Evolutionary conservation across 2,329 filamentous ascomycete genomes (phyloP).

Genomic region (Hymenoscyphus albidus): DNA sequence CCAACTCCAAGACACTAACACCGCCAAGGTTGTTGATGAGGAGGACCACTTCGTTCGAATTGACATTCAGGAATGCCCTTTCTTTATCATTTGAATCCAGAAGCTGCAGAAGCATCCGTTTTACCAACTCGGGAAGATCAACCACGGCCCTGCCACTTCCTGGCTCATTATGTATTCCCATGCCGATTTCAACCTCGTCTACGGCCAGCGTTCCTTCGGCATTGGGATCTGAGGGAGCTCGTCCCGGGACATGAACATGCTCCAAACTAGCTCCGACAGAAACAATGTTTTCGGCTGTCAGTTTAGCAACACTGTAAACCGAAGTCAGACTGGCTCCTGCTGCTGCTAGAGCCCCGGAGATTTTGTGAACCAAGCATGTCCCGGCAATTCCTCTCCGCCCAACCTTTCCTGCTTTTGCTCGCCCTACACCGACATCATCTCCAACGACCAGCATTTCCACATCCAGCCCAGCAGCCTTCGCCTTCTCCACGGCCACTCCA

Average conservation of each 20-base stretch:
- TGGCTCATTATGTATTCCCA: constrained; percentile 69
- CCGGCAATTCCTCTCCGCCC: constrained; percentile 87
- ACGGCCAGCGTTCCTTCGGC: constrained; percentile 52
- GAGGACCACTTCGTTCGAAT: constrained; percentile 58
- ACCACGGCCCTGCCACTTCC: constrained; percentile 49
- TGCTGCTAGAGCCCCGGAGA: constrained; percentile 77
- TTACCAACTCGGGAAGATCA: constrained; percentile 47
- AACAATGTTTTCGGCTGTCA: constrained; percentile 72
- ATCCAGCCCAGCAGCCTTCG: constrained; percentile 69
- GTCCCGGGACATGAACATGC: constrained; percentile 90
- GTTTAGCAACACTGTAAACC: constrained; percentile 66
- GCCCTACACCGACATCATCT: constrained; percentile 87
- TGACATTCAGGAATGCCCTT: constrained; percentile 56
- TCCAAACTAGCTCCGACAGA: constrained; percentile 82
- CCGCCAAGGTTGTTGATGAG: constrained; percentile 69
- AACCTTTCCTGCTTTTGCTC: constrained; percentile 81
- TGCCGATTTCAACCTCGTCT: constrained; percentile 61
- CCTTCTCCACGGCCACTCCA: constrained; percentile 90
- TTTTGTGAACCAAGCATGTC: constrained; percentile 87
- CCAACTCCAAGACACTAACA: constrained; percentile 62
- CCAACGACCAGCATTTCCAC: constrained; percentile 90
- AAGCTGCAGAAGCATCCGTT: constrained; percentile 62
- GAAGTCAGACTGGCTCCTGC: constrained; percentile 64
- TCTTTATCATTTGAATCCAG: constrained; percentile 60
- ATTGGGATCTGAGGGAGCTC: constrained; percentile 50